phyloP scores from a whole-genome alignment of 352 stramenopile genomes.

The Globisporangium takayamanum region DNA sequence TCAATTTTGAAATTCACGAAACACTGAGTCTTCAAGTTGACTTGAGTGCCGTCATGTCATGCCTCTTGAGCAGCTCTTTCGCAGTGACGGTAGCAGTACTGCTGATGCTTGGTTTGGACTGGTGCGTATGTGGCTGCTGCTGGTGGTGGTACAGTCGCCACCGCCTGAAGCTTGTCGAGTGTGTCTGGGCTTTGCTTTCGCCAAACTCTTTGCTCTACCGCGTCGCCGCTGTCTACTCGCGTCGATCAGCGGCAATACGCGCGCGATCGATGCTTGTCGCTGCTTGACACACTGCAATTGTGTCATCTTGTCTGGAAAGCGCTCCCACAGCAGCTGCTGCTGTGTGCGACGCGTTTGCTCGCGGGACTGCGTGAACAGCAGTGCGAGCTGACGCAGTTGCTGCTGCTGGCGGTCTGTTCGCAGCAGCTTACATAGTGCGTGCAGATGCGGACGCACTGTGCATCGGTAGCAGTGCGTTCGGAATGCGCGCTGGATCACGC shows the following conservation, averaged over 20 bases:
- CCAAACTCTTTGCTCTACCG: not conserved
- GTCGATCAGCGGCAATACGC: not conserved
- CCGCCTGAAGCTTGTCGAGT: too few relatives aligned
- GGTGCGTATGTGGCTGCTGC: too few relatives aligned
- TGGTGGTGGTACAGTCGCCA: too few relatives aligned
- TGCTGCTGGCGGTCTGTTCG: slow-evolving; percentile 19
- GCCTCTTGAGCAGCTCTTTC: too few relatives aligned
- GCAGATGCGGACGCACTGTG: slow-evolving; percentile 19
- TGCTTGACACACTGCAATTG: slow-evolving; percentile 10
- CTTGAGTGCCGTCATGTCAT: too few relatives aligned
- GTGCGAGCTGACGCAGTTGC: slow-evolving; percentile 19
- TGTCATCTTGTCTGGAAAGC: slow-evolving; percentile 7
- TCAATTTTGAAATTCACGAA: too few relatives aligned
- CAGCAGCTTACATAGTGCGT: slow-evolving; percentile 24
- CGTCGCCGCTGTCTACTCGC: not conserved
- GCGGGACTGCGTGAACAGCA: slow-evolving; percentile 20
- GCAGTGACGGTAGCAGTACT: too few relatives aligned
- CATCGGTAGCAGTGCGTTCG: slow-evolving; percentile 30
- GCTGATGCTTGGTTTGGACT: too few relatives aligned
- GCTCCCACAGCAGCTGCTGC: slow-evolving; percentile 13
- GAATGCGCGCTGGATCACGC: slow-evolving; percentile 29
- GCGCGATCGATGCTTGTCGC: not conserved
- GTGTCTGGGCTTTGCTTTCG: not conserved
- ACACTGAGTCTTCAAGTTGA: too few relatives aligned
- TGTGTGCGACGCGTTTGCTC: not conserved